phyloP scores from a whole-genome alignment of 441 rosid species.

The Syzygium syzygioides region DNA sequence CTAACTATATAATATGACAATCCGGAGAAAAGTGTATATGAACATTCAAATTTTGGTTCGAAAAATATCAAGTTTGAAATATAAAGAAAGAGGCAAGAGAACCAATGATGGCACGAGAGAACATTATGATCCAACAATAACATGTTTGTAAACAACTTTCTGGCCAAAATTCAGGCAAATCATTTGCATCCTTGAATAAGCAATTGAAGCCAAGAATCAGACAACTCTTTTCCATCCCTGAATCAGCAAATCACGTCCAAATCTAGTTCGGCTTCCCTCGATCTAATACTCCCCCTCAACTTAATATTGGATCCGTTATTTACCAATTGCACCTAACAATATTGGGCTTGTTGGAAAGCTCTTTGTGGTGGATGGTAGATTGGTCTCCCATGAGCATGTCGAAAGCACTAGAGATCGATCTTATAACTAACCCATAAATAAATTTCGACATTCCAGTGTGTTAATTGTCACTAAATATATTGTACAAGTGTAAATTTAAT shows the following conservation, averaged over 20 bases:
- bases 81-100: neutral
- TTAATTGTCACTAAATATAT: neutral
- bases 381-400: neutral
- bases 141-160: neutral
- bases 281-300: neutral
- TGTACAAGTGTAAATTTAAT: neutral
- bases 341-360: neutral
- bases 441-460: neutral
- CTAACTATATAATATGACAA: neutral
- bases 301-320: neutral
- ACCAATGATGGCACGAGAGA: neutral
- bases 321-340: neutral
- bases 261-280: neutral
- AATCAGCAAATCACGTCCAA: neutral
- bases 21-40: neutral
- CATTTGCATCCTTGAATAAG: neutral
- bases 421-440: neutral
- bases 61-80: neutral
- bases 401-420: neutral
- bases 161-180: neutral
- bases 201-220: neutral
- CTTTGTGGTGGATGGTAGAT: neutral
- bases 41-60: neutral
- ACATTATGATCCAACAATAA: neutral
- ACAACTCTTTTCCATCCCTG: neutral